These are phyloP conservation scores for Psidium friedrichsthalianum DNA, from an alignment of 345 rosid species.

Conservation along the genomic window DNA sequence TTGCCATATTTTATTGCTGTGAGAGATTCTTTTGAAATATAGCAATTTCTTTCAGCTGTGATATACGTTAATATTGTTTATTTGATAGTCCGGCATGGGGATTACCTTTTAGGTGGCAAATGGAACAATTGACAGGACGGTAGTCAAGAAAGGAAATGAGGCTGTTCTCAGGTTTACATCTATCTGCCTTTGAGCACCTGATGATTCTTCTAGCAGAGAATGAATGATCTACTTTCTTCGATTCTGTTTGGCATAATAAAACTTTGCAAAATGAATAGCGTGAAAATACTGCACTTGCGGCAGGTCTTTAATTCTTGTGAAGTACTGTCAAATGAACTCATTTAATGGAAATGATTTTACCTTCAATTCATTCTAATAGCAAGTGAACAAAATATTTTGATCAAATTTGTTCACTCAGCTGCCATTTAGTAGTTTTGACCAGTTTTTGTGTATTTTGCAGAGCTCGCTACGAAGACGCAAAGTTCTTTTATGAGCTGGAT, in stretches of 20 bases:
- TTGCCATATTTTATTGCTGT: conserved; percentile 86
- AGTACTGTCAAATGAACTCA: not conserved
- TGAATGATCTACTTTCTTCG: not conserved
- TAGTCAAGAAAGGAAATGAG: conserved; percentile 92
- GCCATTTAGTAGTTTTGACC: not conserved
- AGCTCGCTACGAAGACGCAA: conserved; percentile 98
- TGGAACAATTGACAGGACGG: conserved; percentile 65
- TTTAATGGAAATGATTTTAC: not conserved
- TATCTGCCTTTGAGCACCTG: not conserved
- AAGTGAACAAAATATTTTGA: not conserved
- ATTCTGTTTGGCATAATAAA: not conserved
- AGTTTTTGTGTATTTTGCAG: conserved; percentile 24
- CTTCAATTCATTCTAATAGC: not conserved
- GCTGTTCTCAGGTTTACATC: conserved; percentile 84
- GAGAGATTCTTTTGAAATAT: conserved; percentile 15
- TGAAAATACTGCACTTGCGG: not conserved
- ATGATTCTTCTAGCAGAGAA: not conserved
- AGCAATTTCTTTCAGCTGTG: not conserved
- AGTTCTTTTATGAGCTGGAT: conserved; percentile 88
- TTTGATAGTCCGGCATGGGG: not conserved
- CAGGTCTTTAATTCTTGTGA: not conserved
- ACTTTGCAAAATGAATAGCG: not conserved
- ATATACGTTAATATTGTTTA: not conserved
- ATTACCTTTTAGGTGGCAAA: conserved; percentile 72
- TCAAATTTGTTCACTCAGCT: not conserved